phyloP scores from a whole-genome alignment of 306 rosid species.

The Pachyrhizus erosus region DNA sequence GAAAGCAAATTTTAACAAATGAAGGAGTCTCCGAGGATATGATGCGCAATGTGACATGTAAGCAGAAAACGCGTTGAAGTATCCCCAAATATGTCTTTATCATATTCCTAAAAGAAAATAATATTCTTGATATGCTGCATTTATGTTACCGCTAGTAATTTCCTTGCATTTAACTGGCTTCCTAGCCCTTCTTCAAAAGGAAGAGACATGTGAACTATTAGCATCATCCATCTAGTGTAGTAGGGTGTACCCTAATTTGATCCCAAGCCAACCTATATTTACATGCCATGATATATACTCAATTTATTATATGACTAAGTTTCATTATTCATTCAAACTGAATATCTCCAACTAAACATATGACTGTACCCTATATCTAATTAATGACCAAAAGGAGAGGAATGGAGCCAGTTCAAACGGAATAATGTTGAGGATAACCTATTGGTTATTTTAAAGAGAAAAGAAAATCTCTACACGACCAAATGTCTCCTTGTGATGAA shows the following conservation, averaged over 20 bases:
- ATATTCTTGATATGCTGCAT: slow-evolving; percentile 19
- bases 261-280: slow-evolving; percentile 29
- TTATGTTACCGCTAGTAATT: slow-evolving; percentile 33
- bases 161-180: slow-evolving; percentile 35
- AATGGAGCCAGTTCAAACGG: slow-evolving; percentile 66
- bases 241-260: slow-evolving; percentile 36
- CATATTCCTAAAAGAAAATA: slow-evolving; percentile 26
- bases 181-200: slow-evolving; percentile 51
- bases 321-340: slow-evolving; percentile 39
- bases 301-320: slow-evolving; percentile 31
- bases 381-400: slow-evolving; percentile 26
- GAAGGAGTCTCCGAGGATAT: slow-evolving; percentile 18
- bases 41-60: slow-evolving; percentile 38
- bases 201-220: slow-evolving; percentile 52
- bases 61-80: slow-evolving; percentile 45
- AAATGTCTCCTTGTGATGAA: slow-evolving; percentile 58
- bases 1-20: slow-evolving; percentile 42
- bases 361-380: slow-evolving; percentile 36
- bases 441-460: slow-evolving; percentile 44
- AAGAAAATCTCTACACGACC: slow-evolving; percentile 54
- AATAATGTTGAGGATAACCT: slow-evolving; percentile 55
- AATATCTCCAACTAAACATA: slow-evolving; percentile 42
- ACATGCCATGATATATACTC: background rate
- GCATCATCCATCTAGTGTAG: slow-evolving; percentile 30
- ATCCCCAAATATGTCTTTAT: slow-evolving; percentile 26